Base-by-base conservation (phyloP, 495 filamentous ascomycete genomes). In the Aeminium ludgeri region DNA sequence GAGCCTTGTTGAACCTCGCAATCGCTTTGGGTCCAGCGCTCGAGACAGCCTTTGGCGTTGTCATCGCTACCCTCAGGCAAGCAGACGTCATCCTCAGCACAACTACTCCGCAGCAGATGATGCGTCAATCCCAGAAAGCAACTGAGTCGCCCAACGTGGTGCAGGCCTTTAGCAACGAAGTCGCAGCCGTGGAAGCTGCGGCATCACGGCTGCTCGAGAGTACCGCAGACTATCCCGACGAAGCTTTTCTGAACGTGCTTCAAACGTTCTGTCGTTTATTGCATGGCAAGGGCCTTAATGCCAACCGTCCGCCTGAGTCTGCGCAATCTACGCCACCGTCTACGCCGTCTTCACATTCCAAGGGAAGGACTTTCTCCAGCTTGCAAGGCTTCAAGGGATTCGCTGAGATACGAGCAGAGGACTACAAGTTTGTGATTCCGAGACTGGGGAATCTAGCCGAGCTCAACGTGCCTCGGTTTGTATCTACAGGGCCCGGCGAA, bases 21-120 rank as follows among this genome's bases (percentile, higher is more conserved):
- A 97, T 96, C 54, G 91, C 89, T 30, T 63, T 97, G 6, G 89
- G 89, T 0, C 84, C 89, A 5, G 87, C 82, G 3, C 64, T 97
- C 13, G 78, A 79, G 23, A 66, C 67, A 13, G 81, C 86, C 18
- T 96, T 87, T 84, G 74, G 74, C 1, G 95, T 97, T 40, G 62
- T 96, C 15, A 64, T 96, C 1, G 86, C 94, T 47, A 91, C 85
- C 0, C 64, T 96, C 4, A 82, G 92, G 50, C 80, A 93, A 55
- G 86, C 86, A 6, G 87, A 93, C 52, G 70, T 87, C 35, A 72
- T 95, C 11, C 67, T 94, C 37, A 82, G 80, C 36, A 65, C 70
- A 12, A 64, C 68, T 1, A 61, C 42, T 15, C 27, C 54, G 36
- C 46, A 55, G 31, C 29, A 47, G 1, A 15, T 36, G 20, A 13